Conservation (phyloP, 1,139 yeast genomes). For the Scheffersomyces cryptocercus region DNA sequence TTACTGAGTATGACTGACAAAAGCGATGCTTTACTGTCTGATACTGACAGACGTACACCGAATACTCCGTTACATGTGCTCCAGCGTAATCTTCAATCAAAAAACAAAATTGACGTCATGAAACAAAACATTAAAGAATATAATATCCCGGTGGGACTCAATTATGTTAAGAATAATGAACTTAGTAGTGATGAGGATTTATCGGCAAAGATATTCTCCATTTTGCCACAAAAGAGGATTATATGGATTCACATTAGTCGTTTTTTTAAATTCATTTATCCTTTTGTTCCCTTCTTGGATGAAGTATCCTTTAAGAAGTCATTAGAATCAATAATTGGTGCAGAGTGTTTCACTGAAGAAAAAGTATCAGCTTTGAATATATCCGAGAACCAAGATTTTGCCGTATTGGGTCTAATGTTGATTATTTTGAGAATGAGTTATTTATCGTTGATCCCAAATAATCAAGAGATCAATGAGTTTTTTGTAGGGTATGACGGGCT, state of each 20-base stretch:
- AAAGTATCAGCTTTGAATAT: slow-evolving; percentile 21
- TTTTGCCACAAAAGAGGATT: slow-evolving; percentile 33
- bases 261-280: slow-evolving; percentile 33
- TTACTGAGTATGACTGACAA: slow-evolving; percentile 11
- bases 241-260: slow-evolving; percentile 33
- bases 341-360: slow-evolving; percentile 20
- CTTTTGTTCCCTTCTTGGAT: slow-evolving; percentile 40
- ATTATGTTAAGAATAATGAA: slow-evolving; percentile 9
- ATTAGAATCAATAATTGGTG: slow-evolving; percentile 28
- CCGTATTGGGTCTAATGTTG: slow-evolving; percentile 31
- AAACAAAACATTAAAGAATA: slow-evolving; percentile 15
- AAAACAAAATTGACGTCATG: slow-evolving; percentile 14
- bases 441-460: slow-evolving; percentile 26
- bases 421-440: slow-evolving; percentile 32
- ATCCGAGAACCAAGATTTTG: slow-evolving; percentile 34
- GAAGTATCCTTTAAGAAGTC: slow-evolving; percentile 24
- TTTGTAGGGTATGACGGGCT: slow-evolving; percentile 1
- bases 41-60: neutral
- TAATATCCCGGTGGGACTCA: slow-evolving; percentile 29
- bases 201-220: slow-evolving; percentile 30
- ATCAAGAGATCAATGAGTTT: slow-evolving; percentile 5
- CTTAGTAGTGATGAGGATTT: slow-evolving; percentile 10
- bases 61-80: neutral
- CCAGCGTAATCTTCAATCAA: slow-evolving; percentile 17
- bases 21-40: slow-evolving; percentile 9